Evolutionary conservation across 1,139 yeast genomes (phyloP).

Genomic region (Debaryomyces sp.): DNA sequence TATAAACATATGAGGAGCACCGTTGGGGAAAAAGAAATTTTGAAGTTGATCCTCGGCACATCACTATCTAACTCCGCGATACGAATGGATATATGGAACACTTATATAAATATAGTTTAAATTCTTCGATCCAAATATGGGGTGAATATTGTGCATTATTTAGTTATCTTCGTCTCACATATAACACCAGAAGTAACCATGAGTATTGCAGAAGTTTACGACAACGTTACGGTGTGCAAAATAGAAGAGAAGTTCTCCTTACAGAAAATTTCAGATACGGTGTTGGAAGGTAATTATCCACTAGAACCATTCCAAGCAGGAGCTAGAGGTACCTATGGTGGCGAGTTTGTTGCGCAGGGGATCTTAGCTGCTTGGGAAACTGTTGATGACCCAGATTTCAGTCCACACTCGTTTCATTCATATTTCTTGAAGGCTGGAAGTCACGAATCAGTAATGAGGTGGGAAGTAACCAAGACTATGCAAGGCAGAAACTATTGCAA

Average conservation of each 20-base stretch:
- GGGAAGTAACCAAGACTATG: slow-evolving; percentile 35
- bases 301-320: slow-evolving; percentile 34
- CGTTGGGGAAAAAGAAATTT: not conserved
- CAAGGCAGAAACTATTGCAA: slow-evolving; percentile 42
- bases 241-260: slow-evolving; percentile 27
- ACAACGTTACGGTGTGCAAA: slow-evolving; percentile 19
- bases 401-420: slow-evolving; percentile 44
- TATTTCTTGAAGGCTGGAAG: slow-evolving; percentile 46
- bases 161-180: not conserved
- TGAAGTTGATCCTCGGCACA: not conserved
- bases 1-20: not conserved
- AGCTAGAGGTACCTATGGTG: slow-evolving; percentile 45
- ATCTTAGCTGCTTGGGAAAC: slow-evolving; percentile 43
- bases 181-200: not conserved
- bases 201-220: slow-evolving; percentile 19
- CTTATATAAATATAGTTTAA: not conserved
- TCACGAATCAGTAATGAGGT: slow-evolving; percentile 31
- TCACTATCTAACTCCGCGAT: not conserved
- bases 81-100: not conserved
- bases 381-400: slow-evolving; percentile 27
- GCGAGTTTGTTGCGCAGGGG: slow-evolving; percentile 40
- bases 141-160: not conserved
- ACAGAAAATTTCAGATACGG: slow-evolving; percentile 8
- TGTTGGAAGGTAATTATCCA: slow-evolving; percentile 37
- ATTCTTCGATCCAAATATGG: not conserved